These are phyloP conservation scores for Alternaria sp. DNA, from an alignment of 2,329 filamentous ascomycete species.

Conservation along the genomic window DNA sequence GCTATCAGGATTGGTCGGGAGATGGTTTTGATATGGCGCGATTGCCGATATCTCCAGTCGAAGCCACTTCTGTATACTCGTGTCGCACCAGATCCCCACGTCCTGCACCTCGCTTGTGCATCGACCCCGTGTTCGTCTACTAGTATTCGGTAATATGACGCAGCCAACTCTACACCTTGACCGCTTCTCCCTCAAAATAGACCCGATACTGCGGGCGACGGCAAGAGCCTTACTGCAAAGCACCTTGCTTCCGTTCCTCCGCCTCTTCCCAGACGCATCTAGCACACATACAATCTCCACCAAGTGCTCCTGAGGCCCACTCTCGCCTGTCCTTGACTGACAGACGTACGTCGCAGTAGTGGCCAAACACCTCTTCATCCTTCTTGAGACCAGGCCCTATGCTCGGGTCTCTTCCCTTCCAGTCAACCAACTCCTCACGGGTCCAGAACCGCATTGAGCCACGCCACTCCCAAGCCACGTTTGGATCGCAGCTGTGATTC, in stretches of 20 bases:
- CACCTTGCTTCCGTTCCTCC: constrained; percentile 9
- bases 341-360: constrained; percentile 90
- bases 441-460: constrained; percentile 77
- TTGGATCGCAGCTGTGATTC: constrained; percentile 96
- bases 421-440: constrained; percentile 65
- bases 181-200: background rate
- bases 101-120: background rate
- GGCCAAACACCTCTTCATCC: constrained; percentile 88
- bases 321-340: constrained; percentile 82
- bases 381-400: constrained; percentile 70
- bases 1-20: background rate
- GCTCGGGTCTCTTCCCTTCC: constrained; percentile 48
- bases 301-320: constrained; percentile 87
- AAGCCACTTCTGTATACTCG: constrained; percentile 2
- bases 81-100: constrained; percentile 9
- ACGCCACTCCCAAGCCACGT: constrained; percentile 93
- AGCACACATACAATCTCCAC: constrained; percentile 86
- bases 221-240: background rate
- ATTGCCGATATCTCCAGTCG: background rate
- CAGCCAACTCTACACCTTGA: background rate
- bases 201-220: background rate
- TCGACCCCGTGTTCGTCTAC: background rate
- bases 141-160: background rate
- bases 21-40: background rate
- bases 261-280: constrained; percentile 77